Base-by-base conservation (phyloP, 441 rosid species). In the Erodium chrysanthum region DNA sequence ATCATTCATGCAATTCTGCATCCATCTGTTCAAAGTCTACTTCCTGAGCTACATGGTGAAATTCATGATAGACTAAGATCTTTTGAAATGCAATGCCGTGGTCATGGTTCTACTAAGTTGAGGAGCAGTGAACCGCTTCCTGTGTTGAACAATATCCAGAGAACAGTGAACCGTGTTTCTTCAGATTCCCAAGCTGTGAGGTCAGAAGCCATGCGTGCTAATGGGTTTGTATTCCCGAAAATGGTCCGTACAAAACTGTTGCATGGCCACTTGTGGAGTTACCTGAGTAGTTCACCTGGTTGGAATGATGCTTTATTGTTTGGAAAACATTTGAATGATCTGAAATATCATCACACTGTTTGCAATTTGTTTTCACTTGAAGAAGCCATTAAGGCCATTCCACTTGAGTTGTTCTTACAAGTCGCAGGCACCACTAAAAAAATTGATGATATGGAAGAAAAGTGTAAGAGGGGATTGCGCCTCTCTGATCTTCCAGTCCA, bases 191-290 rank as follows among this genome's bases (percentile, higher is more conserved):
- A 68, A 77, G 65, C 65, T 27, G 21, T 14, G 65, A 84, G 76
- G 75, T 79, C 83, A 64, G 97, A 87, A 76, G 85, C 90, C 58
- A 90, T 91, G 94, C 91, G 94, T 68, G 84, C 93, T 71, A 95
- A 92, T 82, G 99, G 99, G 71, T 92, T 90, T 84, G 91, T 91
- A 70, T 76, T 87, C 75, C 90, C 97, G 74, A 95, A 95, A 85
- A 90, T 95, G 98, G 86, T 87, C 67, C 96, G 98, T 27, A 90
- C 92, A 58, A 92, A 88, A 76, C 83, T 92, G 78, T 78, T 92
- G 54, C 99, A 95, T 80, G 66, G 78, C 66, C 92, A 87, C 81
- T 86, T 95, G 56, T 95, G 97, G 99, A 84, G 74, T 78, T 86
- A 78, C 71, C 77, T 85, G 40, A 85, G 84, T 61, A 68, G 81